Evolutionary conservation across 345 rosid species (phyloP).

Genomic region (Pelargonium nanum): DNA sequence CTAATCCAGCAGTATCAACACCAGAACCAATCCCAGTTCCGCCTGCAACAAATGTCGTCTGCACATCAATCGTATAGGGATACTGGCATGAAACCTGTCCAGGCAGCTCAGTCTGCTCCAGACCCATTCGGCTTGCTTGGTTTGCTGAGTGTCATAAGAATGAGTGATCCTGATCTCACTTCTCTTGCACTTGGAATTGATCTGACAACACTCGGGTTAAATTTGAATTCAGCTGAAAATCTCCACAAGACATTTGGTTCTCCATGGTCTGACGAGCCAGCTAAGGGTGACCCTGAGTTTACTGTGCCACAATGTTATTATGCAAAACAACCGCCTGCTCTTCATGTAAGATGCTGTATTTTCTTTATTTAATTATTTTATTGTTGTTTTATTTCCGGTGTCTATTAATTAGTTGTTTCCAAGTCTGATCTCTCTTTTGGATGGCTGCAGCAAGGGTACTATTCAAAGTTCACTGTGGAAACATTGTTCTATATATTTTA

Average conservation of each 20-base stretch:
- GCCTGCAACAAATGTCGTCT: conserved; percentile 77
- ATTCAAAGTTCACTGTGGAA: conserved; percentile 58
- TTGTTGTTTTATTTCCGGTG: not conserved
- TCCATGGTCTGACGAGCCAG: conserved; percentile 97
- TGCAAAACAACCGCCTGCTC: conserved; percentile 72
- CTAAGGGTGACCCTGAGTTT: conserved; percentile 90
- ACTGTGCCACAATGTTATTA: conserved; percentile 81
- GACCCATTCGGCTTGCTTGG: conserved; percentile 83
- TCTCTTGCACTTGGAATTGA: conserved; percentile 91
- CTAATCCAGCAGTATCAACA: conserved; percentile 83
- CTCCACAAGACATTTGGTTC: conserved; percentile 97
- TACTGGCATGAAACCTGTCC: conserved; percentile 64
- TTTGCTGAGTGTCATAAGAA: conserved; percentile 59
- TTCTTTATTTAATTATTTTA: not conserved
- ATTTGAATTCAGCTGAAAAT: conserved; percentile 81
- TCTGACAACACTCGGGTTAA: conserved; percentile 81
- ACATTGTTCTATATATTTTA: conserved; percentile 80
- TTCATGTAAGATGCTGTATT: conserved; percentile 44
- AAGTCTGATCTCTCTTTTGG: conserved; percentile 5
- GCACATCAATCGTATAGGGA: conserved; percentile 83
- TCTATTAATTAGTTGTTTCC: not conserved
- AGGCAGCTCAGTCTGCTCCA: conserved; percentile 48
- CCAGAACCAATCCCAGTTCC: conserved; percentile 81
- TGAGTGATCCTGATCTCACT: conserved; percentile 71
- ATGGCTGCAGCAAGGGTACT: conserved; percentile 72